Percentiles rank a stretch among this genome's conserved stretches.
These are phyloP conservation scores for Trichophyton schoenleinii DNA, from an alignment of 2,329 filamentous ascomycete species.

Conservation along the genomic window DNA sequence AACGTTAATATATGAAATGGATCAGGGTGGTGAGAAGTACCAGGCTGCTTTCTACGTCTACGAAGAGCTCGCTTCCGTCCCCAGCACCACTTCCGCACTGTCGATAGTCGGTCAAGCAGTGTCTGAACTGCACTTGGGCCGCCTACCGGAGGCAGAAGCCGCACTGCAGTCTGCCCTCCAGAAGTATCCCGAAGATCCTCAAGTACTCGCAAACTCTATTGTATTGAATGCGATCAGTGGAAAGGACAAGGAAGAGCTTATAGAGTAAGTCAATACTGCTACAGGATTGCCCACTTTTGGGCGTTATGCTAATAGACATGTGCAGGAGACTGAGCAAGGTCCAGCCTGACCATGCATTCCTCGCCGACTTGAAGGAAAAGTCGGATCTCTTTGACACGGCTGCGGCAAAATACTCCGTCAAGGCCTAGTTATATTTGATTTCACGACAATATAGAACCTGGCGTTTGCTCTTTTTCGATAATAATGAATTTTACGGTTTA, in stretches of 20 bases:
- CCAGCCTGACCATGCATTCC: constrained; percentile 55
- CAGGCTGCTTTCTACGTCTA: constrained; percentile 96
- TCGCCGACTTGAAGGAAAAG: constrained; percentile 71
- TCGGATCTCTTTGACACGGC: constrained; percentile 76
- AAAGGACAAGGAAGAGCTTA: constrained; percentile 53
- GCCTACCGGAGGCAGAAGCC: constrained; percentile 76
- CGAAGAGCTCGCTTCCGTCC: constrained; percentile 83
- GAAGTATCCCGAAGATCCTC: constrained; percentile 57
- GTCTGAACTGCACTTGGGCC: constrained; percentile 78
- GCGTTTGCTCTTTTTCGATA: background rate
- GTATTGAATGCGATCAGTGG: constrained; percentile 68
- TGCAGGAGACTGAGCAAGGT: constrained; percentile 34
- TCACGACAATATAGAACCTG: background rate
- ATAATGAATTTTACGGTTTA: constrained; percentile 1
- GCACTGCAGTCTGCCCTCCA: constrained; percentile 69
- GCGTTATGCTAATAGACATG: constrained; percentile 12
- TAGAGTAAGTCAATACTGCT: constrained; percentile 40
- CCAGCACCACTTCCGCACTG: constrained; percentile 62
- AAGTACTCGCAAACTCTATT: constrained; percentile 70
- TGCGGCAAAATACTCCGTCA: constrained; percentile 73
- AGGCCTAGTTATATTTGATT: constrained; percentile 41
- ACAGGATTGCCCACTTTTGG: background rate
- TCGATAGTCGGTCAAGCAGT: constrained; percentile 79
- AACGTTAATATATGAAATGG: background rate
- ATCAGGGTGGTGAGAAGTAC: constrained; percentile 82